Evolutionary conservation across 2,329 filamentous ascomycete genomes (phyloP).

Genomic region (Pseudocercospora macadamiae): DNA sequence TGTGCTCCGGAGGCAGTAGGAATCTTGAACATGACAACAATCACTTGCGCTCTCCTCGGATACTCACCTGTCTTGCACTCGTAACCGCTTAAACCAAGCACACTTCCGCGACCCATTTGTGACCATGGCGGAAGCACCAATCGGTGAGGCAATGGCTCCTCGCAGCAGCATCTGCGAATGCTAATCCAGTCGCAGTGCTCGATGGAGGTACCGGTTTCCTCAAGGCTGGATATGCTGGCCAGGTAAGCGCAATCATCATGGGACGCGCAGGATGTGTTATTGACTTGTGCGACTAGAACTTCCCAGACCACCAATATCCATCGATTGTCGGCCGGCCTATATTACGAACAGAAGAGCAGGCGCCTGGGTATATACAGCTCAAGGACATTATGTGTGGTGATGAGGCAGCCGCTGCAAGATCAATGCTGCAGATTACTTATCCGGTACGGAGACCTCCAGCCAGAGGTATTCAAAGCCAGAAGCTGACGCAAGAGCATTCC

Average conservation of each 20-base stretch:
- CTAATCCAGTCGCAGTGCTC: conserved; percentile 68
- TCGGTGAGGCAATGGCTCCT: conserved; percentile 43
- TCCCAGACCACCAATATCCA: conserved; percentile 97
- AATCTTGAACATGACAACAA: conserved; percentile 14
- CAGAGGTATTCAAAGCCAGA: neutral
- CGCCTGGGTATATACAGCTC: conserved; percentile 67
- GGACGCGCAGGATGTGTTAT: neutral
- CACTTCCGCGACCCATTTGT: neutral
- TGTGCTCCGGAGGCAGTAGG: conserved; percentile 10
- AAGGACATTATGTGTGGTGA: conserved; percentile 99
- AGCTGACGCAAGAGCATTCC: conserved; percentile 25
- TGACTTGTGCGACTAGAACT: conserved; percentile 66
- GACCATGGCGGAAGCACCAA: conserved; percentile 54
- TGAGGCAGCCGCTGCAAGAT: conserved; percentile 91
- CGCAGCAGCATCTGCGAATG: conserved; percentile 17
- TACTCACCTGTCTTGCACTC: neutral
- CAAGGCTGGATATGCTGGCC: conserved; percentile 97
- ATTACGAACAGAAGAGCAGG: conserved; percentile 89
- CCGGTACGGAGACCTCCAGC: conserved; percentile 63
- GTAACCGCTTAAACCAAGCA: neutral
- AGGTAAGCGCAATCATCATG: conserved; percentile 54
- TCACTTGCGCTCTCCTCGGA: neutral
- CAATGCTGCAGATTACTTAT: conserved; percentile 98
- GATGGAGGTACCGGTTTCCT: conserved; percentile 99
- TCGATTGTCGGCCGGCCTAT: conserved; percentile 98